These are phyloP conservation scores for Magnaporthales sp. DNA, from an alignment of 2,329 filamentous ascomycete species.

Conservation along the genomic window DNA sequence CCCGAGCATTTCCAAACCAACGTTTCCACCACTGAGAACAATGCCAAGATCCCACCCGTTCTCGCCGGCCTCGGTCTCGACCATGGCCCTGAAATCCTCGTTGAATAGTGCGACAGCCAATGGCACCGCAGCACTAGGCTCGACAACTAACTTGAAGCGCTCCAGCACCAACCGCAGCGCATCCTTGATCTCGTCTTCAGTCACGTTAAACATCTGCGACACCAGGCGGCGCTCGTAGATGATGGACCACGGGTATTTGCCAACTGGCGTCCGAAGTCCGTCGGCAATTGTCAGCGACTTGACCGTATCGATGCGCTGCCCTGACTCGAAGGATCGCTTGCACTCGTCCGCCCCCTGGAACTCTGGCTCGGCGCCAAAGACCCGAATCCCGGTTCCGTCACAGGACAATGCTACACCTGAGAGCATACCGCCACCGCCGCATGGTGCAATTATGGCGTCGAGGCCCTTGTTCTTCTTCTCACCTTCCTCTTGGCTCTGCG, in stretches of 20 bases:
- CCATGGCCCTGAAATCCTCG: slow-evolving; percentile 67
- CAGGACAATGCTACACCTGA: slow-evolving; percentile 73
- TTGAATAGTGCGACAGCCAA: slow-evolving; percentile 77
- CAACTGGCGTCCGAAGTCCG: slow-evolving; percentile 77
- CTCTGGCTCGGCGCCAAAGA: slow-evolving; percentile 82
- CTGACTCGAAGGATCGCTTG: slow-evolving; percentile 57
- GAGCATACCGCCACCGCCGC: slow-evolving; percentile 84
- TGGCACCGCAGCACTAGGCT: slow-evolving; percentile 80
- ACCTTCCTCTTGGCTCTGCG: slow-evolving; percentile 7
- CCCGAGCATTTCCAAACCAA: slow-evolving; percentile 43
- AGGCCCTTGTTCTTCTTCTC: slow-evolving; percentile 27
- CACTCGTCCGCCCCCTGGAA: slow-evolving; percentile 82
- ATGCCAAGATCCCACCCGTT: slow-evolving; percentile 64
- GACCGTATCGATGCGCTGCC: slow-evolving; percentile 57
- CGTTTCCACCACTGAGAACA: slow-evolving; percentile 53
- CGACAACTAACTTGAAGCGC: slow-evolving; percentile 82
- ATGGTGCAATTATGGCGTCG: slow-evolving; percentile 70
- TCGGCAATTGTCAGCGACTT: slow-evolving; percentile 78
- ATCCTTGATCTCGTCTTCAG: slow-evolving; percentile 70
- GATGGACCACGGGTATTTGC: slow-evolving; percentile 65
- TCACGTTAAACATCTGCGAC: slow-evolving; percentile 60
- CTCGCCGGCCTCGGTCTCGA: slow-evolving; percentile 61
- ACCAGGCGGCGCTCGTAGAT: slow-evolving; percentile 68
- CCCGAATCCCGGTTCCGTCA: slow-evolving; percentile 59
- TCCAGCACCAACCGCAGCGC: slow-evolving; percentile 75